Evolutionary conservation across 495 filamentous ascomycete species (phyloP).

Genomic region (Penicillium atrosanguineum): DNA sequence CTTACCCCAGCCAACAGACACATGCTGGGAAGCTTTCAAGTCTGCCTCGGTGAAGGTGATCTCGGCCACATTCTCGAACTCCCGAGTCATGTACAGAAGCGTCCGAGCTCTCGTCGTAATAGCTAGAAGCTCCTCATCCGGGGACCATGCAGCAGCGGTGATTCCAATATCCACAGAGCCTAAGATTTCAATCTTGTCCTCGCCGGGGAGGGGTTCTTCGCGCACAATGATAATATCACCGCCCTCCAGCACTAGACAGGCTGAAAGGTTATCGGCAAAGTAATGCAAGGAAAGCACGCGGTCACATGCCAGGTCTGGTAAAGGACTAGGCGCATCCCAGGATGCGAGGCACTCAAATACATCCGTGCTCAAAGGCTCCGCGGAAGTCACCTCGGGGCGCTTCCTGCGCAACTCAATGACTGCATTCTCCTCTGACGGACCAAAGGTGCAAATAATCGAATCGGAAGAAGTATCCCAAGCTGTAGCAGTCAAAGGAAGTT

Average conservation of each 20-base stretch:
- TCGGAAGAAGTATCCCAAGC: constrained; percentile 76
- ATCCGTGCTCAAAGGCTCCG: constrained; percentile 35
- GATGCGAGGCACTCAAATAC: constrained; percentile 62
- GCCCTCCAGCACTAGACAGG: constrained; percentile 80
- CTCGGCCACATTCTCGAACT: constrained; percentile 79
- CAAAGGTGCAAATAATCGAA: constrained; percentile 70
- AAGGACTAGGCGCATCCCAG: constrained; percentile 79
- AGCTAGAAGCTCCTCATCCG: constrained; percentile 86
- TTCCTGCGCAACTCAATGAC: constrained; percentile 62
- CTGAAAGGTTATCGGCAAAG: constrained; percentile 72
- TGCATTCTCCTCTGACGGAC: constrained; percentile 59
- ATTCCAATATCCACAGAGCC: constrained; percentile 92
- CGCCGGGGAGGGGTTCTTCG: constrained; percentile 65
- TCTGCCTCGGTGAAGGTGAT: constrained; percentile 70
- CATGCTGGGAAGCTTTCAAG: constrained; percentile 85
- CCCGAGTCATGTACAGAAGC: constrained; percentile 86
- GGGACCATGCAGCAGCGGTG: constrained; percentile 86
- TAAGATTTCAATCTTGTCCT: constrained; percentile 86
- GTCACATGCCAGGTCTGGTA: constrained; percentile 67
- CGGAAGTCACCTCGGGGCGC: constrained; percentile 35
- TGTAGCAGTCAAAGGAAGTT: constrained; percentile 61
- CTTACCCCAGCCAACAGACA: constrained; percentile 98
- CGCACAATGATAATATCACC: constrained; percentile 86
- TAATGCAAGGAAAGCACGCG: constrained; percentile 74
- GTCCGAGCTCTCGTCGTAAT: constrained; percentile 77